Conservation (phyloP, 306 rosid genomes). For the Prunus padus region DNA sequence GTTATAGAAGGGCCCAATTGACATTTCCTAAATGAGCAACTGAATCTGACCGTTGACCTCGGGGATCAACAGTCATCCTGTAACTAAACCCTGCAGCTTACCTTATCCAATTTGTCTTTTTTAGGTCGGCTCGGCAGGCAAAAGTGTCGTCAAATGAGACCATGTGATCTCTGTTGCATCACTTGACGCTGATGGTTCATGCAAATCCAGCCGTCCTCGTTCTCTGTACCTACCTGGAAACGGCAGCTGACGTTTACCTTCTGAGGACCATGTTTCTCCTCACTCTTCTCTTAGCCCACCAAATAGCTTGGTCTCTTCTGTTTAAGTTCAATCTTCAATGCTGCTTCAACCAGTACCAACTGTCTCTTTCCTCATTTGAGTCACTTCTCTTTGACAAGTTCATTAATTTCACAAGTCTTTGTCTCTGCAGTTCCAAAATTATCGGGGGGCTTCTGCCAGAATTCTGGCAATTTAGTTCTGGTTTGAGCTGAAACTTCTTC, state of each 20-base stretch:
- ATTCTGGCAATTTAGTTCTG: not conserved
- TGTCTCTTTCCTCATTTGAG: not conserved
- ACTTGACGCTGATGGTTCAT: not conserved
- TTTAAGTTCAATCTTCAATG: not conserved
- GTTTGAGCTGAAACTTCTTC: not conserved
- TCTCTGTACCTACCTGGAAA: not conserved
- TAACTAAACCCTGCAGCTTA: not conserved
- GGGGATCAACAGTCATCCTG: not conserved
- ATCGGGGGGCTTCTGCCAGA: not conserved
- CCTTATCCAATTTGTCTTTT: not conserved
- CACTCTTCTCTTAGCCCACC: conserved; percentile 13
- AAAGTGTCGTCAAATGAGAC: too few species aligned
- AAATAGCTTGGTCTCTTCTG: not conserved
- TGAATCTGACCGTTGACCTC: not conserved
- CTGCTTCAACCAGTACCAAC: not conserved
- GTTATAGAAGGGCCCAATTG: too few species aligned
- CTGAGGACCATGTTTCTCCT: conserved; percentile 8
- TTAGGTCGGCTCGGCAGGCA: not conserved
- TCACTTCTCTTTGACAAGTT: too few species aligned
- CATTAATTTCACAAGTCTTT: not conserved
- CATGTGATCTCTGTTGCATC: not conserved
- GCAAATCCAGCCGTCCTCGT: conserved; percentile 22
- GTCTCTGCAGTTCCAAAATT: not conserved
- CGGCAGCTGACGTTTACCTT: not conserved
- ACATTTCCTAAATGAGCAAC: not conserved